Percentiles rank a stretch among this genome's conserved stretches.
Evolutionary conservation across 1,139 yeast species (phyloP).

Genomic region (Hyphopichia buzzinii): DNA sequence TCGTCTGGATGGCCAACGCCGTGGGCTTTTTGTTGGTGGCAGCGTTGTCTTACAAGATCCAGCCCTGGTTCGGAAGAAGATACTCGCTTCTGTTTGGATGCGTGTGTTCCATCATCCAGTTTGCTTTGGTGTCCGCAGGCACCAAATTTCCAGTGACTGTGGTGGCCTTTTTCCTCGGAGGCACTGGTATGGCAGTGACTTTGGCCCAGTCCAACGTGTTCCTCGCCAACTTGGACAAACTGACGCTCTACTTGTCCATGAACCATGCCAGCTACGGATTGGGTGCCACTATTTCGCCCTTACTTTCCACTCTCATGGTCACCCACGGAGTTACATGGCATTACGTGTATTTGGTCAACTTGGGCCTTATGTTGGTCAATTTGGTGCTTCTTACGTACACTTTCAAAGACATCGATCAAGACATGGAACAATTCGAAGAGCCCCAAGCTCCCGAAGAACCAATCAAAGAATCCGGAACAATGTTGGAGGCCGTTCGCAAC

Average conservation of each 20-base stretch:
- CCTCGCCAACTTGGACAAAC: slow-evolving; percentile 40
- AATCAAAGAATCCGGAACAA: slow-evolving; percentile 4
- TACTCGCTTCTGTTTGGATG: slow-evolving; percentile 31
- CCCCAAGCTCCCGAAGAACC: slow-evolving; percentile 6
- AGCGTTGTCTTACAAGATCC: slow-evolving; percentile 26
- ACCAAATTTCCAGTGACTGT: slow-evolving; percentile 34
- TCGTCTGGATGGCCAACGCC: slow-evolving; percentile 45
- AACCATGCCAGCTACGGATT: slow-evolving; percentile 55
- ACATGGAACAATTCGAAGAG: slow-evolving; percentile 17
- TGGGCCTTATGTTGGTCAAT: slow-evolving; percentile 29
- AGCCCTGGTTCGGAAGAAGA: slow-evolving; percentile 29
- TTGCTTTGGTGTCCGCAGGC: slow-evolving; percentile 30
- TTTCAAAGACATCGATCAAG: slow-evolving; percentile 33
- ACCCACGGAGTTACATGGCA: slow-evolving; percentile 42
- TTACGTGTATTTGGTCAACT: slow-evolving; percentile 41
- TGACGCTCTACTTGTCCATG: slow-evolving; percentile 43
- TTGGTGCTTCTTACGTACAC: slow-evolving; percentile 22
- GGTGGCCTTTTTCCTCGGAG: slow-evolving; percentile 49
- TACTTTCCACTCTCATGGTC: slow-evolving; percentile 47
- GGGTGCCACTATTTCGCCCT: slow-evolving; percentile 43
- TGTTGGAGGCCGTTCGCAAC: slow-evolving; percentile 27
- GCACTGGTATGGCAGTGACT: slow-evolving; percentile 49
- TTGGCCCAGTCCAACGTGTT: slow-evolving; percentile 51
- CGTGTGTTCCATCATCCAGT: slow-evolving; percentile 24
- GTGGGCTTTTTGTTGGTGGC: slow-evolving; percentile 41